Conservation (phyloP, 176 grass and related monocot genomes). For the Oryza meyeriana region DNA sequence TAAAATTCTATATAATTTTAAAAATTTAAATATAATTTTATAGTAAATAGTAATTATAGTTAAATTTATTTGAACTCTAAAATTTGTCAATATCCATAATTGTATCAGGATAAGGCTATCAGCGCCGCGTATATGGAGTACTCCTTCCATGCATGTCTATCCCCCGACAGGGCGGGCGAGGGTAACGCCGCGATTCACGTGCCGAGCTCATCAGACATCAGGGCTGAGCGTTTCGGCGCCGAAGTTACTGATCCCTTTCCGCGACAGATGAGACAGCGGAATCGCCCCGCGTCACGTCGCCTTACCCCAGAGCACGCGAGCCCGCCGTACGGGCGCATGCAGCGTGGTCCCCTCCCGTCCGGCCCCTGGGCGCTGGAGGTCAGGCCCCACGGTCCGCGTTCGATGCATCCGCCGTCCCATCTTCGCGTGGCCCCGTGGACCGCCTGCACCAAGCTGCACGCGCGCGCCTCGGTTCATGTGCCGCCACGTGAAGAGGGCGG, state of each 20-base stretch:
- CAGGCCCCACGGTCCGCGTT: neutral
- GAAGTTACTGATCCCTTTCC: neutral
- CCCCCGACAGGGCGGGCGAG: neutral
- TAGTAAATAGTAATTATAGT: too few species aligned
- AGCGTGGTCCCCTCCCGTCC: conserved; percentile 12
- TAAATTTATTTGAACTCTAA: too few species aligned
- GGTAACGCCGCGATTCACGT: neutral
- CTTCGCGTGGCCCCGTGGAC: neutral
- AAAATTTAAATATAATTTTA: too few species aligned
- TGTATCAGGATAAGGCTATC: too few species aligned
- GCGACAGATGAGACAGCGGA: neutral
- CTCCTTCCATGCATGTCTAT: too few species aligned
- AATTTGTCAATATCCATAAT: too few species aligned
- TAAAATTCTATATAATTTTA: too few species aligned
- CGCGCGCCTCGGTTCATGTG: neutral
- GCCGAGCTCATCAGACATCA: neutral
- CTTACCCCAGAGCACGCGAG: neutral
- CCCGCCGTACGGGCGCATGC: neutral
- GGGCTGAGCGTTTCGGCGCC: conserved; percentile 16
- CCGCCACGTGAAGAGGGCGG: neutral
- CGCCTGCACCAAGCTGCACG: too few species aligned
- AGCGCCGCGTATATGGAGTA: too few species aligned
- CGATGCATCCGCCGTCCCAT: neutral
- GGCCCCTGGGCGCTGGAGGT: conserved; percentile 11
- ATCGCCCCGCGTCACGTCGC: neutral